Evolutionary conservation across 768 basidiomycete genomes (phyloP), one percentile per base, ranked within the genome.

Genomic region (Rubroboletus satanas): DNA sequence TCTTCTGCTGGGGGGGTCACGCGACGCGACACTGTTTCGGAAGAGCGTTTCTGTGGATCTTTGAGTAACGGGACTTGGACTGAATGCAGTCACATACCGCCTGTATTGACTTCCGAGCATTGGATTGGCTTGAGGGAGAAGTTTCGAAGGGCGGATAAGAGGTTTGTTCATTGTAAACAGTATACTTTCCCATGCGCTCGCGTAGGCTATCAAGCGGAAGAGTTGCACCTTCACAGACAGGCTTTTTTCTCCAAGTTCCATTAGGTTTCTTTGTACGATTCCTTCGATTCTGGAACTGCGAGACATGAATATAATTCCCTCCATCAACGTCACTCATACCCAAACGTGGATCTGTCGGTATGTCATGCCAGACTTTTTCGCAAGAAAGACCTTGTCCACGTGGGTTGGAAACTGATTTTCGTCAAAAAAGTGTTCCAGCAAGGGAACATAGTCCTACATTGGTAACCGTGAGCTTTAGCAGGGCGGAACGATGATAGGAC

Each of bases 261-360:
- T 26, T 43, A 23, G 15, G 23, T 36, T 44, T 51, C 41, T 51
- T 52, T 37, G 35, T 15, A 26, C 51, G 51, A 52, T 52, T 52
- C 14, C 45, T 28, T 1, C 52, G 38, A 3, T 54, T 54, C 38
- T 54, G 52, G n/a, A 54, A 54, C 52, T 52, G 42, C 1, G 8
- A n/a, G 7, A 14, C 9, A 36, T 41, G 12, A 29, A 11, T 32
- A 29, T 21, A 11, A 15, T 15, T 21, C 14, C 42, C 12, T 8
- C 7, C 5, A 14, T 46, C 4, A 32, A 31, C 7, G 9, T 15
- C 31, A 33, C 5, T 32, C 29, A 29, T 36, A 51, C 52, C 52
- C 52, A 54, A 3, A 54, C 52, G 21, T 54, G 52, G 17, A 54
- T 54, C 4, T 53, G 52, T 33, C 52, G 37, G 38, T 54, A 54